phyloP scores from a whole-genome alignment of 139 green algal genomes.

The Chlorella sp. region DNA sequence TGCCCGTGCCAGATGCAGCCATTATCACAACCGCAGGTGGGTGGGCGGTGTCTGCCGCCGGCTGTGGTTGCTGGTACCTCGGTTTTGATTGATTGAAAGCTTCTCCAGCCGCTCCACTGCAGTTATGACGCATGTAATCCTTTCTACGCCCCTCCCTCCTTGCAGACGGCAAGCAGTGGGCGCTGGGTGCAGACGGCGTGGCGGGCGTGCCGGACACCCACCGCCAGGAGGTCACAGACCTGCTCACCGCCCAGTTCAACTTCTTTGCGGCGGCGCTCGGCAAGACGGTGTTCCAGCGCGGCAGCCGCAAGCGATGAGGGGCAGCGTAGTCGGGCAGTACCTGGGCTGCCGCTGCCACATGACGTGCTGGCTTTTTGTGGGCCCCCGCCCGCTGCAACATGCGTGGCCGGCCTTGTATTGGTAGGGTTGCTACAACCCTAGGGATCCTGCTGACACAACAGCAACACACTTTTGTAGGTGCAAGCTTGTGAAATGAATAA shows the following conservation, averaged over 20 bases:
- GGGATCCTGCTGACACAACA: too few species aligned
- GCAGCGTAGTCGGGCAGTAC: not conserved
- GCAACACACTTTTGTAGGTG: too few species aligned
- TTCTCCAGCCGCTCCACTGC: not conserved
- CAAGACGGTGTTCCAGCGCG: conserved; percentile 45
- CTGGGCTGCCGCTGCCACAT: not conserved
- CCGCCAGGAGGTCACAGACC: conserved; percentile 37
- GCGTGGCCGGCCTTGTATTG: too few species aligned
- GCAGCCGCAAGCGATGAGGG: not conserved
- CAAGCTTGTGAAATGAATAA: too few species aligned
- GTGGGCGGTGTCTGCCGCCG: not conserved
- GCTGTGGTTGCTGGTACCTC: not conserved
- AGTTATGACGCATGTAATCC: not conserved
- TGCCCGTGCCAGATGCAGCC: conserved; percentile 27
- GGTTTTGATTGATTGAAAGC: not conserved
- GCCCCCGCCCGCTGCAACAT: too few species aligned
- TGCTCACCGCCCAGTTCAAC: conserved; percentile 48
- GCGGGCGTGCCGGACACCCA: conserved; percentile 37
- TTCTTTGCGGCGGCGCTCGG: conserved; percentile 49
- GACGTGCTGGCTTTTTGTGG: too few species aligned
- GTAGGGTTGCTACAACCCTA: too few species aligned
- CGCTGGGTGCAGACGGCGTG: conserved; percentile 35
- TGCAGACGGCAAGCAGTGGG: conserved; percentile 50
- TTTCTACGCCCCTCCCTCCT: not conserved
- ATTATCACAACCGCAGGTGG: conserved; percentile 38